Conservation (phyloP, 2,329 filamentous ascomycete genomes). For the Ceratocystis huliohia region DNA sequence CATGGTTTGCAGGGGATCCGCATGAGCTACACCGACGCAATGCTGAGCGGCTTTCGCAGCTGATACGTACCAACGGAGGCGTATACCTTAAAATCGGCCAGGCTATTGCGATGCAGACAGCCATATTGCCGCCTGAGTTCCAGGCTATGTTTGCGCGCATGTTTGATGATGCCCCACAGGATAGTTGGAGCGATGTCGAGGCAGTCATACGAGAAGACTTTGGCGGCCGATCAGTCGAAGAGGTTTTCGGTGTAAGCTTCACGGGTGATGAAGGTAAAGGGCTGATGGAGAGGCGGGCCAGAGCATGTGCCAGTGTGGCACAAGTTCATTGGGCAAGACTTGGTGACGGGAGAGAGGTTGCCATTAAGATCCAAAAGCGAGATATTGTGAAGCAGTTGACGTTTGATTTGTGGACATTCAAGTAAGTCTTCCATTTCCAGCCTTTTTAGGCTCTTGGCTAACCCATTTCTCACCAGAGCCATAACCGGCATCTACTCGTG, state of each 20-base stretch:
- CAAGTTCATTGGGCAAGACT: constrained; percentile 93
- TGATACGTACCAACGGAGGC: constrained; percentile 77
- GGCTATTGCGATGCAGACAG: constrained; percentile 96
- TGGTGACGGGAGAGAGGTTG: constrained; percentile 77
- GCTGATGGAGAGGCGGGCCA: constrained; percentile 46
- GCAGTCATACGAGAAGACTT: constrained; percentile 80
- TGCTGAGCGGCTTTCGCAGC: constrained; percentile 67
- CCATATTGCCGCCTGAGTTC: constrained; percentile 83
- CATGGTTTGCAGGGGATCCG: constrained; percentile 59
- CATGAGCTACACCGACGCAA: constrained; percentile 70
- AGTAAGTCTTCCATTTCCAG: constrained; percentile 37
- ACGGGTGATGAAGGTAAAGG: constrained; percentile 54
- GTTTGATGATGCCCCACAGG: constrained; percentile 96
- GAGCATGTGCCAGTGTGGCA: constrained; percentile 80
- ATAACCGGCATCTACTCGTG: constrained; percentile 71
- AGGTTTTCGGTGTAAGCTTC: constrained; percentile 87
- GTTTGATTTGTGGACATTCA: constrained; percentile 95
- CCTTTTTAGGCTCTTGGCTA: neutral
- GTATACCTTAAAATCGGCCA: constrained; percentile 96
- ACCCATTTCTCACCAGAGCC: constrained; percentile 37
- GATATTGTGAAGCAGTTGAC: constrained; percentile 84
- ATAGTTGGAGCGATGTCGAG: constrained; percentile 74
- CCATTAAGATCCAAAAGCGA: constrained; percentile 90
- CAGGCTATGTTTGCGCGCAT: constrained; percentile 91
- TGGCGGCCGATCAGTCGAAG: constrained; percentile 66